Evolutionary conservation across 2,329 filamentous ascomycete genomes (phyloP), one percentile per base, ranked within the genome.

Genomic region (Colletotrichum somersetense): DNA sequence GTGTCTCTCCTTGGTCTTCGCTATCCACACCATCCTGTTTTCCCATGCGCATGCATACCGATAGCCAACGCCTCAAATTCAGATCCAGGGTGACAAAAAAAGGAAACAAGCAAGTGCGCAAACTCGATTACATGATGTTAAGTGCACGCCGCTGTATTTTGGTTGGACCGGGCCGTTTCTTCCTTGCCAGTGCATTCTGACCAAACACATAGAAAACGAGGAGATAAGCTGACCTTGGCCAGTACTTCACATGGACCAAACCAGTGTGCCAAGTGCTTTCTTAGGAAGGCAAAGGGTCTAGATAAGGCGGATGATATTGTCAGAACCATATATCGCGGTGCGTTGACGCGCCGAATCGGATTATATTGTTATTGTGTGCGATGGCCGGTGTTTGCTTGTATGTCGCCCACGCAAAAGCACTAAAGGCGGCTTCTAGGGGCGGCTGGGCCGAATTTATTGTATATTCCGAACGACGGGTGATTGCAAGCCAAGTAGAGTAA

Each of bases 41-140:
- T 16, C 53, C 30, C 61, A 62, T 26, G 33, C 40, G 62, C 61
- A 66, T 71, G 70, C 53, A 65, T 44, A 44, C 42, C 20, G 35
- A 33, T 50, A 44, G 10, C 30, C 33, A 67, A 71, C 68, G 57
- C 68, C 63, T 23, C 33, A 20, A 66, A 44, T 33, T 48, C 42
- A 59, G 30, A 35, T 46, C 55, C 46, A 44, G 30, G 42, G 14
- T 14, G 30, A 23, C 38, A 30, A 8, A 33, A 7, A 44, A 11
- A 40, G 38, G 52, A 44, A 48, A 20, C 23, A 18, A 38, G 40
- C 12, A 26, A 26, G 48, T 26, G 11, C 16, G 30, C 11, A 65
- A 65, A 50, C n/a, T 42, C 59, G 12, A 50, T 26, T 35, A 42
- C 40, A 55, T 20, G 20, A 18, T 40, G 30, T 11, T 44, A 52